phyloP scores from a whole-genome alignment of 192 early-diverging fungal species.

The Linnemannia exigua region DNA sequence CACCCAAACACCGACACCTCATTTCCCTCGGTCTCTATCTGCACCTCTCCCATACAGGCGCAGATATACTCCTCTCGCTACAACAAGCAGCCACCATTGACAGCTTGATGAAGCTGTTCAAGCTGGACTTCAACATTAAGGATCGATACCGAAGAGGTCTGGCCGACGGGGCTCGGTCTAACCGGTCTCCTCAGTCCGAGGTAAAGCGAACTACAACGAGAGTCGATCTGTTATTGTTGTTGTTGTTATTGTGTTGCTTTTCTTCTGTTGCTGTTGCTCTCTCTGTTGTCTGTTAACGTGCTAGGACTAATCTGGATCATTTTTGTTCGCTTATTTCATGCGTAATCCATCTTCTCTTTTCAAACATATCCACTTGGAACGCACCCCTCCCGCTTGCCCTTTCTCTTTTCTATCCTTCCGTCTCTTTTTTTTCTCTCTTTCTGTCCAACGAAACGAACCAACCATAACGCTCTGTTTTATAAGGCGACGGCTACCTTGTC shows the following conservation, averaged over 20 bases:
- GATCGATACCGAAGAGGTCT: slow-evolving; percentile 54
- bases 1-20: background rate
- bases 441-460: background rate
- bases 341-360: background rate
- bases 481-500: background rate
- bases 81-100: background rate
- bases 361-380: slow-evolving; percentile 2
- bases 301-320: background rate
- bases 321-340: background rate
- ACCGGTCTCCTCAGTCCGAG: slow-evolving; percentile 45
- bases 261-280: background rate
- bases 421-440: background rate
- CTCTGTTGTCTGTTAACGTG: background rate
- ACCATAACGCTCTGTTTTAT: slow-evolving; percentile 1
- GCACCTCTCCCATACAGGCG: background rate
- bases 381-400: background rate
- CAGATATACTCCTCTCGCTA: background rate
- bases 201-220: background rate
- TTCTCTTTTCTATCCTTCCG: background rate
- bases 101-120: slow-evolving; percentile 45
- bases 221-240: background rate
- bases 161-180: slow-evolving; percentile 14
- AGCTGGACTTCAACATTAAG: slow-evolving; percentile 43
- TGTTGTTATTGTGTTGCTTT: background rate
- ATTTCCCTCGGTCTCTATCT: background rate